Percentiles rank a stretch among this genome's conserved stretches.
Conservation (phyloP, 768 basidiomycete genomes). For the Neoboletus subvelutipes region DNA sequence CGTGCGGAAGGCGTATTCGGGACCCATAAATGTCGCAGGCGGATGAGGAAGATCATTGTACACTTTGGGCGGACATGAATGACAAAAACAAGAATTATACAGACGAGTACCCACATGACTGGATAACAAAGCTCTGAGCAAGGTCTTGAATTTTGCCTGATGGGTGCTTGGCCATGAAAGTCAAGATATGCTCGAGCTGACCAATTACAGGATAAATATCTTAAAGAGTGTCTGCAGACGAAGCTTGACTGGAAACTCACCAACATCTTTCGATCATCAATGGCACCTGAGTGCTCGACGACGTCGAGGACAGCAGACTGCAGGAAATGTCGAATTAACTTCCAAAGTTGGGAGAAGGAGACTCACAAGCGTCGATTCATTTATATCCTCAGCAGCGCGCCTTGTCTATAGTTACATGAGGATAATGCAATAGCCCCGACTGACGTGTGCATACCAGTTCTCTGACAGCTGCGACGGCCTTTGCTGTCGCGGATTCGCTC, state of each 20-base stretch:
- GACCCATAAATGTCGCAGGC: slow-evolving; percentile 64
- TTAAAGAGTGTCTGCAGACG: neutral
- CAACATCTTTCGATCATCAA: slow-evolving; percentile 78
- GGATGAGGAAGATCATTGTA: slow-evolving; percentile 85
- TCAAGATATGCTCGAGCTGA: slow-evolving; percentile 71
- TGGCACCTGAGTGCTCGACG: slow-evolving; percentile 53
- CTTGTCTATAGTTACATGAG: slow-evolving; percentile 21
- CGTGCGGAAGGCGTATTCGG: slow-evolving; percentile 61
- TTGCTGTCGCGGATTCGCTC: slow-evolving; percentile 19
- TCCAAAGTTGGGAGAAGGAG: fast-evolving
- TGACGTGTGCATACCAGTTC: slow-evolving; percentile 24
- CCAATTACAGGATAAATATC: neutral
- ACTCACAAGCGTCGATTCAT: slow-evolving; percentile 29
- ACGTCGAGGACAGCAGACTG: slow-evolving; percentile 64
- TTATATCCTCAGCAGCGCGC: slow-evolving; percentile 32
- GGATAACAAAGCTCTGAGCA: slow-evolving; percentile 40
- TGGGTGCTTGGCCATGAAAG: slow-evolving; percentile 59
- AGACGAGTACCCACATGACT: slow-evolving; percentile 49
- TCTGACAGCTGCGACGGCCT: slow-evolving; percentile 29
- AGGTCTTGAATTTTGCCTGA: slow-evolving; percentile 44
- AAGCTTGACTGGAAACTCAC: slow-evolving; percentile 40
- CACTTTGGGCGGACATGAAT: slow-evolving; percentile 40
- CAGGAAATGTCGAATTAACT: neutral
- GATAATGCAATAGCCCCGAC: neutral
- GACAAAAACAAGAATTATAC: neutral